Percentiles rank a stretch among this genome's conserved stretches.
phyloP scores from a whole-genome alignment of 768 basidiomycete species.

The Tephrocybe sp. region DNA sequence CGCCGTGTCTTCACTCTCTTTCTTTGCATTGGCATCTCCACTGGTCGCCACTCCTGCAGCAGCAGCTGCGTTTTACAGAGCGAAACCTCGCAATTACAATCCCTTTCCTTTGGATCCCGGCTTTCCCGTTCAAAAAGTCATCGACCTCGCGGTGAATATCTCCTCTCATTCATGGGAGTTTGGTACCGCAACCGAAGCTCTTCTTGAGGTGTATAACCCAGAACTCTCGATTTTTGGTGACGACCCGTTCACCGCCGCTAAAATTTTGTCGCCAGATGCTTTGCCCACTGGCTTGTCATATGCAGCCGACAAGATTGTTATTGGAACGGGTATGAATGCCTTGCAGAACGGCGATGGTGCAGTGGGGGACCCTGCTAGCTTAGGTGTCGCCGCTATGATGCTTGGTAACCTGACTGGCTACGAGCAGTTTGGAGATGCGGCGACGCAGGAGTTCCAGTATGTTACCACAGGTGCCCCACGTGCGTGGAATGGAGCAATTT shows the following conservation, averaged over 20 bases:
- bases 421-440: conserved; percentile 33
- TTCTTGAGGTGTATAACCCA: conserved; percentile 26
- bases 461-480: conserved; percentile 40
- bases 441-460: conserved; percentile 38
- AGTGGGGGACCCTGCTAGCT: conserved; percentile 55
- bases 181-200: conserved; percentile 26
- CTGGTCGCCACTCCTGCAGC: too few species aligned
- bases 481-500: conserved; percentile 46
- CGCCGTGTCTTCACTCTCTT: too few species aligned
- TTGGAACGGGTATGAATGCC: conserved; percentile 21
- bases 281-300: conserved; percentile 10
- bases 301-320: conserved; percentile 8
- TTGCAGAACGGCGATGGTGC: conserved; percentile 40
- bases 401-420: conserved; percentile 29
- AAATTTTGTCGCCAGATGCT: background rate
- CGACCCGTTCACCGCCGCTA: conserved; percentile 18
- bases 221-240: conserved; percentile 25
- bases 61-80: too few species aligned
- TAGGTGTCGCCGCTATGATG: conserved; percentile 42
- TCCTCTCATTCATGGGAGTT: conserved; percentile 30
- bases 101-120: conserved; percentile 22
- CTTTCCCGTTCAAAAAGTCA: conserved; percentile 24
- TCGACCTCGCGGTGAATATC: conserved; percentile 17
- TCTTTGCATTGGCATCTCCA: too few species aligned
- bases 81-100: background rate